Evolutionary conservation across 306 rosid genomes (phyloP), one percentile per base, ranked within the genome.

Genomic region (Carpinus viminea): DNA sequence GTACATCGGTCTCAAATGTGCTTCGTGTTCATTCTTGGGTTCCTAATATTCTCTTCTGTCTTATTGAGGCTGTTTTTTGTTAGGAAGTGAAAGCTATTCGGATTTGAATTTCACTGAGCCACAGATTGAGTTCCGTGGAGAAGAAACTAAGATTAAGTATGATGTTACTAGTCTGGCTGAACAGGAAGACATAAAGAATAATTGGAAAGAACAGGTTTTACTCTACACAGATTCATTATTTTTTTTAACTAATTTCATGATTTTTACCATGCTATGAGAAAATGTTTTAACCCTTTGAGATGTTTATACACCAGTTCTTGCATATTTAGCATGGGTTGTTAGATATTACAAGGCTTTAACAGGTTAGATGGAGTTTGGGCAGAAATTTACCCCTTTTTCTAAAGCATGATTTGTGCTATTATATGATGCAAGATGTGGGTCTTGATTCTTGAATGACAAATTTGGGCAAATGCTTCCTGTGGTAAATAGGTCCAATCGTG

Each of bases 51-150:
- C 26, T 43, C 65, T 82, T 68, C 55, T 78, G 51, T 83, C 75
- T 79, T 70, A 79, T 53, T 20, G 72, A 56, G 79, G 84, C 76
- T 53, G 46, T 75, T 79, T 55, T 75, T 70, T 64, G 76, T 57
- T 86, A 90, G 96, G 86, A 34, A 81, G 83, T 65, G 89, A 83
- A 85, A 79, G 82, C 77, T 80, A 83, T 74, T 83, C 70, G 2
- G 92, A 85, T 65, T 51, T 83, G 79, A 85, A 81, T 82, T 76
- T 85, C 43, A 50, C 4, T 43, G 90, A 83, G 72, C 83, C 79
- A 50, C 86, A 74, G 77, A 78, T 75, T 46, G 83, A 81, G 73
- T 77, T 73, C 83, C 68, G 79, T 78, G 88, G 81, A 73, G 90
- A 84, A 83, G 86, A 87, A 79, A 69, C 74, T 0, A 74, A 72